These are phyloP conservation scores for Cutaneotrichosporon sp. DNA, from an alignment of 1,284 basidiomycete species.

Conservation along the genomic window DNA sequence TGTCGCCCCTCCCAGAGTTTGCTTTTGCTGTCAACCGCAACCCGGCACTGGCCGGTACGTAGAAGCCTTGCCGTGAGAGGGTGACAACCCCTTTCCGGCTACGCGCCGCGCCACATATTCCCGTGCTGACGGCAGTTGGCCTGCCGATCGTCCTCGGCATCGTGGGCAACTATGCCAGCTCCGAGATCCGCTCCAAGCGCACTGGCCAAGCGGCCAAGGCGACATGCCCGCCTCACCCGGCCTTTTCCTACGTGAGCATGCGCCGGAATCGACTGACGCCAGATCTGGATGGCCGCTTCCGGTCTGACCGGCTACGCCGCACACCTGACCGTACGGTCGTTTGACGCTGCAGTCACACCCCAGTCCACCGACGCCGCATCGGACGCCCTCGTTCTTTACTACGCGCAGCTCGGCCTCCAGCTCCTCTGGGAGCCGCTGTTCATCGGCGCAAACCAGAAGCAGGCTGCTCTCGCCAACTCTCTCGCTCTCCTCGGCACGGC, in stretches of 20 bases:
- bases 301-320: constrained; percentile 71
- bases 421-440: constrained; percentile 70
- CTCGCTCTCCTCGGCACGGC: constrained; percentile 62
- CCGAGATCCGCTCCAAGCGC: constrained; percentile 32
- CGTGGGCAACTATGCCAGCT: constrained; percentile 57
- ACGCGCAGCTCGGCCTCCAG: constrained; percentile 68
- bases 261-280: not conserved
- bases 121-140: constrained; percentile 52
- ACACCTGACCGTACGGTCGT: constrained; percentile 62
- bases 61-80: not conserved
- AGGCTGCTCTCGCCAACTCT: constrained; percentile 64
- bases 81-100: not conserved
- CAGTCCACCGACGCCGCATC: constrained; percentile 55
- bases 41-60: constrained; percentile 58
- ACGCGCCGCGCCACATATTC: not conserved
- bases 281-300: constrained; percentile 27
- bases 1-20: constrained; percentile 54
- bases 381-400: constrained; percentile 65
- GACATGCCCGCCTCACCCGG: constrained; percentile 19
- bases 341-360: constrained; percentile 58
- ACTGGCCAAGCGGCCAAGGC: constrained; percentile 8
- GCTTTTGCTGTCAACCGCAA: constrained; percentile 63
- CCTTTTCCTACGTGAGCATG: constrained; percentile 14
- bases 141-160: constrained; percentile 63
- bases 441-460: constrained; percentile 57